These are phyloP conservation scores for Anisodus acutangulus DNA, from an alignment of 257 asterid genomes.

Conservation along the genomic window DNA sequence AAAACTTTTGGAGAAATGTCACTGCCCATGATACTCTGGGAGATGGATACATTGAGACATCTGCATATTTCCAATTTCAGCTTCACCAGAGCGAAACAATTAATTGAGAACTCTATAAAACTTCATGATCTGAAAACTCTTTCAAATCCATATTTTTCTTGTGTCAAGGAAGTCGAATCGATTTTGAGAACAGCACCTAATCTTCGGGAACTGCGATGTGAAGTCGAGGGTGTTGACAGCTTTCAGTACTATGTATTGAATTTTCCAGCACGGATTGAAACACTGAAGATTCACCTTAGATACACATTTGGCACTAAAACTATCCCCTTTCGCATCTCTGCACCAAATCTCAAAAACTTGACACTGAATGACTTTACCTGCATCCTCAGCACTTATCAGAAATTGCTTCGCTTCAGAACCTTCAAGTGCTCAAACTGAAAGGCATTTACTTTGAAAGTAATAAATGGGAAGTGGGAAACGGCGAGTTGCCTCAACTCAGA, in stretches of 20 bases:
- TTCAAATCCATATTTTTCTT: neutral
- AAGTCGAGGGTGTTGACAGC: neutral
- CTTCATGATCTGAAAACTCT: slow-evolving; percentile 29
- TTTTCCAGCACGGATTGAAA: neutral
- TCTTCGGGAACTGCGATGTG: slow-evolving; percentile 22
- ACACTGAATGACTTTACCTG: neutral
- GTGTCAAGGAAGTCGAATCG: neutral
- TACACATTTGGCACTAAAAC: too few relatives aligned
- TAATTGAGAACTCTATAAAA: neutral
- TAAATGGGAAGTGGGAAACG: neutral
- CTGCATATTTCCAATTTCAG: neutral
- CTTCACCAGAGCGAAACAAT: neutral
- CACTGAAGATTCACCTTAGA: neutral
- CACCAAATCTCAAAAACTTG: slow-evolving; percentile 26
- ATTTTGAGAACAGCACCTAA: slow-evolving; percentile 24
- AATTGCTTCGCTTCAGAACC: slow-evolving; percentile 20
- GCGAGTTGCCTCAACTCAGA: slow-evolving; percentile 6
- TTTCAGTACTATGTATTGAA: neutral
- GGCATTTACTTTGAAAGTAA: neutral
- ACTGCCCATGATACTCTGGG: slow-evolving; percentile 21
- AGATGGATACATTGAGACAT: slow-evolving; percentile 35
- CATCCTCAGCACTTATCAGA: neutral
- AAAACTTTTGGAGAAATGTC: neutral
- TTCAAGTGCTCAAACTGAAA: slow-evolving; percentile 31
- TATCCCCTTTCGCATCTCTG: neutral